Evolutionary conservation across 2,329 filamentous ascomycete genomes (phyloP).

Genomic region (Pseudocercospora fijiensis): DNA sequence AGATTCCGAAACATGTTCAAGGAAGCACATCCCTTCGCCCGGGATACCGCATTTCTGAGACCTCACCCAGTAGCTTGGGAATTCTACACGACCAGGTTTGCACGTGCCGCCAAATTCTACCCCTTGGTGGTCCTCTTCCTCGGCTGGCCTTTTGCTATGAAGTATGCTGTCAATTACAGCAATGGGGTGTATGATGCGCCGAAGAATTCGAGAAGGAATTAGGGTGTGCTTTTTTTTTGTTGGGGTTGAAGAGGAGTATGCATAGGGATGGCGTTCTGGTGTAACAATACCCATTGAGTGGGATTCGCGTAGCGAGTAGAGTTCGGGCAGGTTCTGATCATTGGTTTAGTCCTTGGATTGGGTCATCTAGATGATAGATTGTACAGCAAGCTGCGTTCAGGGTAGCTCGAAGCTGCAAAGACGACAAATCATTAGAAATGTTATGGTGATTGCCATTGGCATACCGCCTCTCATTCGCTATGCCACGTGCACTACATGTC

Average conservation of each 20-base stretch:
- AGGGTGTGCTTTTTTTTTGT: neutral
- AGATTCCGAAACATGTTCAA: slow-evolving; percentile 12
- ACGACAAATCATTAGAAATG: neutral
- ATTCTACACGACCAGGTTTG: slow-evolving; percentile 14
- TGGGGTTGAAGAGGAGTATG: neutral
- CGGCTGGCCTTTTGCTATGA: slow-evolving; percentile 22
- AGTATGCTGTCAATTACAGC: slow-evolving; percentile 11
- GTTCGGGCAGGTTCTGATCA: neutral
- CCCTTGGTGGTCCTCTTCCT: slow-evolving; percentile 11
- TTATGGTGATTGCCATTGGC: no score
- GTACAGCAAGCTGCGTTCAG: neutral
- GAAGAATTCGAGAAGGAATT: slow-evolving; percentile 1
- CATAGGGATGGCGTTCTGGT: neutral
- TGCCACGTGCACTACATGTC: slow-evolving; percentile 27
- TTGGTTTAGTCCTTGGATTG: neutral
- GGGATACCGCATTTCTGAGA: slow-evolving; percentile 9
- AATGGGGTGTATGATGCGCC: slow-evolving; percentile 20
- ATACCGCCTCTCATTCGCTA: neutral
- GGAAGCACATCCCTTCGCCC: slow-evolving; percentile 18
- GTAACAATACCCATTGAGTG: neutral
- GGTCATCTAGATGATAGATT: neutral
- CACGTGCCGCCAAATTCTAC: slow-evolving; percentile 15
- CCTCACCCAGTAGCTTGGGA: slow-evolving; percentile 20
- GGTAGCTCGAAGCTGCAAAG: neutral
- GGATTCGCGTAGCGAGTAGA: neutral